Evolutionary conservation across 2,329 filamentous ascomycete genomes (phyloP), one percentile per base, ranked within the genome.

Genomic region (Cytospora mali): DNA sequence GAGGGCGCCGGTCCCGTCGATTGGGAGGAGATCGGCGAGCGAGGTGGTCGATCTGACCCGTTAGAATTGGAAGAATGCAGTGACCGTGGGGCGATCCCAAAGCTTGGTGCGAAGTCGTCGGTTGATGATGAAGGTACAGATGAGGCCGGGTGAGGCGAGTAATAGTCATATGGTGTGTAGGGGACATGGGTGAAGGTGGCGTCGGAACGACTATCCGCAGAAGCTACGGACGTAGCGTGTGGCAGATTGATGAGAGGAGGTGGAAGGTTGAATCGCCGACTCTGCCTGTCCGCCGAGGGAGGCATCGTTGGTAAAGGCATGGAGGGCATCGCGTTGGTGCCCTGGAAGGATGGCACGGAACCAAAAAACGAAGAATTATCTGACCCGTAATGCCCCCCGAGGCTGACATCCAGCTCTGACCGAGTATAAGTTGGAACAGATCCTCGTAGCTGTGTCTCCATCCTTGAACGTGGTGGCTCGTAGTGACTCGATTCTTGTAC

Each of bases 251-350:
- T 75, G 66, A 79, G 74, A 0, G 81, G 79, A 11, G 81, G 81
- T 4, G 79, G 77, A 1, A 77, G 67, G 10, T 79, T 76, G 25
- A 77, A 75, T 13, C 71, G 67, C 27, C 74, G 74, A 50, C 71
- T 76, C 23, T 72, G 74, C 74, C 77, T 77, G 31, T 82, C 81
- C 39, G 68, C 67, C 21, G 72, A 73, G n/a, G 75, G 75, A 9
- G 80, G 78, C 13, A 79, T 81, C 62, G 84, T 69, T 0, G 82
- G 81, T 10, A 82, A 84, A 9, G 80, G 80, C 10, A 81, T 72
- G 4, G 76, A 76, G 5, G 76, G 75, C 13, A 79, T 69, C 1
- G 77, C 76, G 60, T 75, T 77, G 42, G 42, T 13, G 56, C 71
- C 73, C 64, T 71, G 74, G 52, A 75, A 72, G 5, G 71, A 74